Conservation (phyloP, 257 asterid species). For the Nicotiana obtusifolia region DNA sequence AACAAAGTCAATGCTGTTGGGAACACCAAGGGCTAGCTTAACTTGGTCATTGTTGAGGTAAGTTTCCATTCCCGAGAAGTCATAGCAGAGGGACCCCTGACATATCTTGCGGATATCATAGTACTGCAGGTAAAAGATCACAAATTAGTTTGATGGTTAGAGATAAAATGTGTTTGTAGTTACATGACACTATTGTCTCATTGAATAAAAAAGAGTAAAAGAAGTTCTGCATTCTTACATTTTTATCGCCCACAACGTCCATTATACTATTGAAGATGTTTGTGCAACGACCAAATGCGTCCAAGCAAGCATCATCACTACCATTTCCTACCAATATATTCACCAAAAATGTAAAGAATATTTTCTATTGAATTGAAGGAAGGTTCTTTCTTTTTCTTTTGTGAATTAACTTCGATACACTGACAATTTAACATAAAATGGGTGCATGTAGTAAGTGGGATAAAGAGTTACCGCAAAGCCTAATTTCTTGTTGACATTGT, state of each 20-base stretch:
- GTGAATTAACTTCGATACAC: not conserved
- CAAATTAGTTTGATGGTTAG: not conserved
- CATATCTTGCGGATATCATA: constrained; percentile 52
- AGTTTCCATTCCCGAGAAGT: constrained; percentile 40
- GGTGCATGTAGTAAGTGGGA: not conserved
- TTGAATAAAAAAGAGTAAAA: not conserved
- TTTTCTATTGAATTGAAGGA: not conserved
- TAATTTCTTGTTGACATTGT: constrained; percentile 20
- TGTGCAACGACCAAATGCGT: constrained; percentile 26
- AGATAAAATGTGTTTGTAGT: not conserved
- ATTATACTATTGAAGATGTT: constrained; percentile 21
- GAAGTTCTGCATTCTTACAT: constrained; percentile 25
- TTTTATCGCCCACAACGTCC: constrained; percentile 10
- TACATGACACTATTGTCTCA: not conserved
- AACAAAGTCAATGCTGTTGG: constrained; percentile 28
- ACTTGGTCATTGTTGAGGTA: constrained; percentile 40
- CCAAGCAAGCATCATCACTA: constrained; percentile 11
- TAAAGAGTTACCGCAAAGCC: constrained; percentile 28
- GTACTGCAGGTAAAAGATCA: constrained; percentile 23
- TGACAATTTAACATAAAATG: not conserved
- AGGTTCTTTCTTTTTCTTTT: not conserved
- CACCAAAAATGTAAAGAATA: not conserved
- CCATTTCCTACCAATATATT: constrained; percentile 21
- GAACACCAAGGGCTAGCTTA: constrained; percentile 42
- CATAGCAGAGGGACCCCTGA: constrained; percentile 40